A percentile compares a stretch with the other conserved stretches of the same genome.
These are phyloP conservation scores for Aspergillus spinulosporus DNA, from an alignment of 2,329 filamentous ascomycete species.

Conservation along the genomic window DNA sequence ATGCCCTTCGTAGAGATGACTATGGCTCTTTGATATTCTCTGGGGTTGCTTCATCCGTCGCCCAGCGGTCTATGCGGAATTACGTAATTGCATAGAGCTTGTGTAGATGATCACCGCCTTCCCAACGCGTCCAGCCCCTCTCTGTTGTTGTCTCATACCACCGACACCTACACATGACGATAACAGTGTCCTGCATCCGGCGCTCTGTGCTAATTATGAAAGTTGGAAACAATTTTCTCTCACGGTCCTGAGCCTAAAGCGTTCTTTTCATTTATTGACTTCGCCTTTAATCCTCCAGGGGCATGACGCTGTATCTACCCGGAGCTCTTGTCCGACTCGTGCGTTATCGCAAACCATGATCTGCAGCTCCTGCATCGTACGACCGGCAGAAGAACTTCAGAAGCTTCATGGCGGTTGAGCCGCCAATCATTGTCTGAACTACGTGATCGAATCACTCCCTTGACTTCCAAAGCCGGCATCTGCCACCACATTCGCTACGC, in stretches of 20 bases:
- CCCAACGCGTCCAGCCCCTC: not conserved
- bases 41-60: too few relatives aligned
- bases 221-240: not conserved
- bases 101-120: not conserved
- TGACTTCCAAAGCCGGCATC: not conserved
- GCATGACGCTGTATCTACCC: not conserved
- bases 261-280: not conserved
- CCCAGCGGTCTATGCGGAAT: too few relatives aligned
- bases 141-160: not conserved
- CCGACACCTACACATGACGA: not conserved
- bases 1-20: too few relatives aligned
- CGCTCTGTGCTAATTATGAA: not conserved
- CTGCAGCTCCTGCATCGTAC: constrained; percentile 25
- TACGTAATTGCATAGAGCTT: not conserved
- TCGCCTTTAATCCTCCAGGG: not conserved
- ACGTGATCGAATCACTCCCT: constrained; percentile 5
- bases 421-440: constrained; percentile 8
- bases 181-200: constrained; percentile 1
- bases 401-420: constrained; percentile 33
- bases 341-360: constrained; percentile 25
- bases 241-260: not conserved
- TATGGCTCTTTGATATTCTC: too few relatives aligned
- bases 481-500: not conserved
- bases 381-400: constrained; percentile 26
- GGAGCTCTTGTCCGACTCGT: not conserved